Evolutionary conservation across 805 yeast species (phyloP).

Genomic region (Kazachstania africana): DNA sequence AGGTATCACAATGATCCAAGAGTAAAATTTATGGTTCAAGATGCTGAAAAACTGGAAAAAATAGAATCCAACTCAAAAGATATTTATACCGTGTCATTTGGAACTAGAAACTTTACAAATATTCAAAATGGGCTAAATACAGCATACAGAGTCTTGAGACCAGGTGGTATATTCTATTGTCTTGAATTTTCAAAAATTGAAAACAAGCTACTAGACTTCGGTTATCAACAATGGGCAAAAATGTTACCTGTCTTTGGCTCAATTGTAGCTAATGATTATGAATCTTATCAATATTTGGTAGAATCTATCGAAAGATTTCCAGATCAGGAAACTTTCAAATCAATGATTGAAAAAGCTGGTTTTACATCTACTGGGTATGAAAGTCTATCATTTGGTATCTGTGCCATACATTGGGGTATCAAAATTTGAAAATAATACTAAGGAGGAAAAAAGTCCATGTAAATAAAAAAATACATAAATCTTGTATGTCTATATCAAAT

Average conservation of each 20-base stretch:
- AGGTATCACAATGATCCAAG: slow-evolving; percentile 44
- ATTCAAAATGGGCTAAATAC: slow-evolving; percentile 87
- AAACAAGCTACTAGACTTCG: slow-evolving; percentile 58
- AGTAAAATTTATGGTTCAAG: slow-evolving; percentile 74
- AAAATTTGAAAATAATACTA: slow-evolving; percentile 40
- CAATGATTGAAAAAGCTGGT: slow-evolving; percentile 91
- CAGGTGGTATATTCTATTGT: slow-evolving; percentile 97
- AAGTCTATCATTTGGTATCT: slow-evolving; percentile 86
- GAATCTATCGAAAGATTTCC: slow-evolving; percentile 92
- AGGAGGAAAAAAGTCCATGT: neutral
- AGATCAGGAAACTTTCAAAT: slow-evolving; percentile 76
- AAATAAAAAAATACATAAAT: neutral
- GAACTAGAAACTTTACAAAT: slow-evolving; percentile 92
- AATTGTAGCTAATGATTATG: slow-evolving; percentile 87
- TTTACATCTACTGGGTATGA: slow-evolving; percentile 92
- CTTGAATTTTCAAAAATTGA: slow-evolving; percentile 89
- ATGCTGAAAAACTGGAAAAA: slow-evolving; percentile 80
- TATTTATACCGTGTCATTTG: slow-evolving; percentile 92
- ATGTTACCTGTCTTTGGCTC: slow-evolving; percentile 91
- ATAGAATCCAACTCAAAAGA: slow-evolving; percentile 85
- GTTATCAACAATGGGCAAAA: slow-evolving; percentile 82
- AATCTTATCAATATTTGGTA: slow-evolving; percentile 90
- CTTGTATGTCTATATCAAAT: slow-evolving; percentile 8
- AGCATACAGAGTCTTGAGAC: slow-evolving; percentile 91
- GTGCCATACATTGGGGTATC: slow-evolving; percentile 92